Conservation (phyloP, 495 filamentous ascomycete genomes). For the Hyphodiscus hymeniophilus region DNA sequence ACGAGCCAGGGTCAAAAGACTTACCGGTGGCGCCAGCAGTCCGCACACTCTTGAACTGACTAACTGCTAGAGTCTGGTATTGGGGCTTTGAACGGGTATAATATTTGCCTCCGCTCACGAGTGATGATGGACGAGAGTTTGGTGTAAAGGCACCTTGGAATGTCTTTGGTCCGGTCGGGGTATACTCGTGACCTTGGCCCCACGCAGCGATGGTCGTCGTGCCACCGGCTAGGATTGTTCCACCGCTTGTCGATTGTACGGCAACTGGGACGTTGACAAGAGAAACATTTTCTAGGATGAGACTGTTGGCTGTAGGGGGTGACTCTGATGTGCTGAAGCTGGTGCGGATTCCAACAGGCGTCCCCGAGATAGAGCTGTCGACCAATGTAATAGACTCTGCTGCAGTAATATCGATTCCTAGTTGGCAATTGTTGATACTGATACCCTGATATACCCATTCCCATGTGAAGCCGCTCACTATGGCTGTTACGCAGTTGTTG, state of each 20-base stretch:
- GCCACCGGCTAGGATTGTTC: constrained; percentile 47
- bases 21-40: constrained; percentile 27
- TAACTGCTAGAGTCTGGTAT: constrained; percentile 42
- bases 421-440: constrained; percentile 52
- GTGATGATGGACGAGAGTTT: constrained; percentile 29
- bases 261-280: constrained; percentile 37
- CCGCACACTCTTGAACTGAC: constrained; percentile 53
- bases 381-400: constrained; percentile 53
- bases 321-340: constrained; percentile 53
- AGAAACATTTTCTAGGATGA: constrained; percentile 84
- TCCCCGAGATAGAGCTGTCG: constrained; percentile 72
- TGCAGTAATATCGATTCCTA: constrained; percentile 53
- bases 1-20: too few relatives aligned
- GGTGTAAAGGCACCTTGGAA: constrained; percentile 30
- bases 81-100: constrained; percentile 41
- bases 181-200: constrained; percentile 25
- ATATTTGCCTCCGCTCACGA: constrained; percentile 24
- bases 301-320: constrained; percentile 60
- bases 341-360: constrained; percentile 64
- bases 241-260: constrained; percentile 42
- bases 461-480: constrained; percentile 47
- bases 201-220: constrained; percentile 27
- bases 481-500: constrained; percentile 43
- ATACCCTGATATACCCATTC: constrained; percentile 39
- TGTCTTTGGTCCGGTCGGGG: constrained; percentile 31